phyloP scores from a whole-genome alignment of 202 grass and related monocot species.

The Carex sylvatica region DNA sequence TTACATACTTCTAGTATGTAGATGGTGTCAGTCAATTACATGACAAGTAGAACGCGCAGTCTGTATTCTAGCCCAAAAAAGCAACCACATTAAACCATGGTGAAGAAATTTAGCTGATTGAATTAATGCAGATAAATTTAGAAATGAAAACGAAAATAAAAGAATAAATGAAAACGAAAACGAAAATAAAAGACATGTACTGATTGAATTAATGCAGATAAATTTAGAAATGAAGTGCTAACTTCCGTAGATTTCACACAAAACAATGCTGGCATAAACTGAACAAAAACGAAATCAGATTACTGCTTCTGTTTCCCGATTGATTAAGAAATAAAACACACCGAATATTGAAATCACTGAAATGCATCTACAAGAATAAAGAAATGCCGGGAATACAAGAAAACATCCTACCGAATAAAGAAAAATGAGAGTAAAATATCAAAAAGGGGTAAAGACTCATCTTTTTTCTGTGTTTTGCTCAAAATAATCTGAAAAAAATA shows the following conservation, averaged over 20 bases:
- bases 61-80: background rate
- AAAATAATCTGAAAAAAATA: background rate
- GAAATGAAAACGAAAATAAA: too few species aligned
- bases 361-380: background rate
- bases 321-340: background rate
- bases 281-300: background rate
- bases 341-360: background rate
- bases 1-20: background rate
- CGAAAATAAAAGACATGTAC: background rate
- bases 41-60: background rate
- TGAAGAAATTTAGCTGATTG: background rate
- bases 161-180: background rate
- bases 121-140: too few species aligned
- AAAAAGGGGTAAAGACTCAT: conserved; percentile 14
- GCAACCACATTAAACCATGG: background rate
- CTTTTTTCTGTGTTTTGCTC: conserved; percentile 7
- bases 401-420: background rate
- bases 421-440: background rate
- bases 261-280: background rate
- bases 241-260: background rate
- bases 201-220: background rate
- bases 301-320: background rate
- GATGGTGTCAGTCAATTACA: conserved; percentile 1
- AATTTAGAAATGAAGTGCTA: background rate
- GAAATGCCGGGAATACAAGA: background rate